These are phyloP conservation scores for Penicillium sp. DNA, from an alignment of 2,329 filamentous ascomycete species.

Conservation along the genomic window DNA sequence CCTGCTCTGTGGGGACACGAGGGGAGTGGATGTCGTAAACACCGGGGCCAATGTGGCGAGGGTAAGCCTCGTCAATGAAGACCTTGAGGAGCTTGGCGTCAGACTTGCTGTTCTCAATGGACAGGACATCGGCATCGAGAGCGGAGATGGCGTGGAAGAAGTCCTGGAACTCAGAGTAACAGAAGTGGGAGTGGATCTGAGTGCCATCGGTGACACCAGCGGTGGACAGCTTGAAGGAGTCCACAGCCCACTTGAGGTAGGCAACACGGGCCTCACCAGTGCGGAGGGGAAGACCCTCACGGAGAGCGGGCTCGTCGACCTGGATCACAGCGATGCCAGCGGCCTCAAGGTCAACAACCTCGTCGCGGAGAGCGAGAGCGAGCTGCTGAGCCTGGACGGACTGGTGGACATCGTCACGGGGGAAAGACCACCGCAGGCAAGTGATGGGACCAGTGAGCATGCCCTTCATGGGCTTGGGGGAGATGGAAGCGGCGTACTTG, in stretches of 20 bases:
- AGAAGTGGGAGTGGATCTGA: constrained; percentile 99
- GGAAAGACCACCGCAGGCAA: constrained; percentile 99
- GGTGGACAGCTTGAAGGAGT: constrained; percentile 95
- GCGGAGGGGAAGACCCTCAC: constrained; percentile 98
- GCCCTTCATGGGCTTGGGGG: constrained; percentile 99
- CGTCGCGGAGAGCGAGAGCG: constrained; percentile 94
- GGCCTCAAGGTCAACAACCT: constrained; percentile 96
- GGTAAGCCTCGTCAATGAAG: constrained; percentile 96
- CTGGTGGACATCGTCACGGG: constrained; percentile 98
- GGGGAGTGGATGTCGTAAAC: constrained; percentile 99
- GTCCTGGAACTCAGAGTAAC: constrained; percentile 99
- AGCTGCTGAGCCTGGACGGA: constrained; percentile 98
- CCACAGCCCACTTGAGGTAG: constrained; percentile 96
- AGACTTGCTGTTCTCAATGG: constrained; percentile 99
- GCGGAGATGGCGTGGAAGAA: constrained; percentile 99
- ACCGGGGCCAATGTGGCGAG: constrained; percentile 96
- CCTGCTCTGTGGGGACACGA: constrained; percentile 92
- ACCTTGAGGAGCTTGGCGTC: constrained; percentile 99
- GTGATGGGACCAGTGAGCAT: constrained; percentile 99
- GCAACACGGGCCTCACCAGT: constrained; percentile 90
- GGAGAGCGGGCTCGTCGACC: constrained; percentile 97
- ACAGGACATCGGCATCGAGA: constrained; percentile 95
- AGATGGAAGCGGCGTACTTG: constrained; percentile 94
- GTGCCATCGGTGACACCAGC: constrained; percentile 91
- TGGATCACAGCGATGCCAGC: constrained; percentile 97